phyloP scores from a whole-genome alignment of 768 basidiomycete genomes.

The Porphyrellus cyaneotinctus region DNA sequence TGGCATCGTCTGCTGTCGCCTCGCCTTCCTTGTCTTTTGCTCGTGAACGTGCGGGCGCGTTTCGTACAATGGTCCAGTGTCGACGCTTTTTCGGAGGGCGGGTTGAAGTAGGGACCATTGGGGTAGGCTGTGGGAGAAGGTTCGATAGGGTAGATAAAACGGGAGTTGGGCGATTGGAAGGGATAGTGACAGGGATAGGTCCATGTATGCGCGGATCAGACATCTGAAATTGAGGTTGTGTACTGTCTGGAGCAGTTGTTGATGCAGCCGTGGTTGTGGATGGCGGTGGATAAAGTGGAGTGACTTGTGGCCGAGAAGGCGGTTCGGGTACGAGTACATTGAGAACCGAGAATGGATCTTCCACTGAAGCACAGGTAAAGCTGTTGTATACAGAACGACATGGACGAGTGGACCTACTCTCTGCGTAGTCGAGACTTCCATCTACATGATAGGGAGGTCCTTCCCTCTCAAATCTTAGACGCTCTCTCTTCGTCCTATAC shows the following conservation, averaged over 20 bases:
- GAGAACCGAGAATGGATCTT: slow-evolving; percentile 71
- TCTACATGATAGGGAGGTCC: slow-evolving; percentile 69
- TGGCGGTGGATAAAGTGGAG: slow-evolving; percentile 50
- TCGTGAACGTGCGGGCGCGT: slow-evolving; percentile 43
- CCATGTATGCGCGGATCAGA: slow-evolving; percentile 16
- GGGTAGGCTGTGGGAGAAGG: not conserved
- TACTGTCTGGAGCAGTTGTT: not conserved
- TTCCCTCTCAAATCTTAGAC: slow-evolving; percentile 69
- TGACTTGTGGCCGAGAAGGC: slow-evolving; percentile 49
- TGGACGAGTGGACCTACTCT: slow-evolving; percentile 44
- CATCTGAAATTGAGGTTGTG: not conserved
- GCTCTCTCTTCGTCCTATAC: slow-evolving; percentile 78
- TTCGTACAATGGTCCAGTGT: slow-evolving; percentile 62
- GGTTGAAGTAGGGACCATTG: slow-evolving; percentile 1
- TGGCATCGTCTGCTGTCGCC: slow-evolving; percentile 22
- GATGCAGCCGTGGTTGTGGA: slow-evolving; percentile 19
- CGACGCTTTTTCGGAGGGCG: slow-evolving; percentile 34
- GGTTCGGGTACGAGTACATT: slow-evolving; percentile 60
- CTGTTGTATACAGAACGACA: not conserved
- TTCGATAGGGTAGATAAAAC: slow-evolving; percentile 14
- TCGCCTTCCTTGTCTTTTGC: slow-evolving; percentile 54
- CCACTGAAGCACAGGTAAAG: slow-evolving; percentile 44
- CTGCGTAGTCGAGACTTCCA: slow-evolving; percentile 73
- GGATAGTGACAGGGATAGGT: slow-evolving; percentile 28
- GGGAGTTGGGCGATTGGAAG: slow-evolving; percentile 16